A percentile compares a stretch with the other conserved stretches of the same genome.
phyloP scores from a whole-genome alignment of 78 protist genomes.

The Dictyostelium citrinum region DNA sequence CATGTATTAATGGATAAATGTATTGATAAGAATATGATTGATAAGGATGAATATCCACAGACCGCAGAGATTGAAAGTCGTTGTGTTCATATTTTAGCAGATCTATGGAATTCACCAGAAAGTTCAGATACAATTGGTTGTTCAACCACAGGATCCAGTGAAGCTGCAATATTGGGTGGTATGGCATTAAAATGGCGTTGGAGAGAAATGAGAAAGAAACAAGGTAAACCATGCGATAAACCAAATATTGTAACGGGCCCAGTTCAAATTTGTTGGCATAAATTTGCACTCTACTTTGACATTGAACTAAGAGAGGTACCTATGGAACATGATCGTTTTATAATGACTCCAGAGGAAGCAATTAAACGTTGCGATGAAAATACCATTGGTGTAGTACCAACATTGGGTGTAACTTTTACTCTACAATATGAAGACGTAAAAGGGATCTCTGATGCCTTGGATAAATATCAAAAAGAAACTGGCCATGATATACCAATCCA shows the following conservation, averaged over 20 bases:
- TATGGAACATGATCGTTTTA: not conserved
- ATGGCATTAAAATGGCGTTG: slow-evolving; percentile 41
- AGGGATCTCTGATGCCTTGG: slow-evolving; percentile 22
- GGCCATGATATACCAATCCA: slow-evolving; percentile 69
- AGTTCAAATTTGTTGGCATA: slow-evolving; percentile 76
- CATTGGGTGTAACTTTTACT: slow-evolving; percentile 58
- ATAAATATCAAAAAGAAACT: slow-evolving; percentile 30
- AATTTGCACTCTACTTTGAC: slow-evolving; percentile 58
- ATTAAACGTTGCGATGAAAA: slow-evolving; percentile 60
- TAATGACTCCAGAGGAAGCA: slow-evolving; percentile 45
- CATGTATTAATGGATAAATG: slow-evolving; percentile 34
- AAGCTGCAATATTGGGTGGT: slow-evolving; percentile 54
- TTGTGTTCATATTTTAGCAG: slow-evolving; percentile 46
- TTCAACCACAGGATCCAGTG: slow-evolving; percentile 40
- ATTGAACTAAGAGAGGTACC: slow-evolving; percentile 37
- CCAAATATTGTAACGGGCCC: slow-evolving; percentile 37
- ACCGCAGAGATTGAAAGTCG: slow-evolving; percentile 45
- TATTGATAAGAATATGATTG: slow-evolving; percentile 48
- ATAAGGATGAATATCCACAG: slow-evolving; percentile 43
- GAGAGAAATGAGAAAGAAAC: slow-evolving; percentile 33
- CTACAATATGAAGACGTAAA: slow-evolving; percentile 73
- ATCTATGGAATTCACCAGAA: slow-evolving; percentile 37
- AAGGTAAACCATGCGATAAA: slow-evolving; percentile 25
- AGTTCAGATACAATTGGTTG: not conserved
- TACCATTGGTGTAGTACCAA: slow-evolving; percentile 67